Base-by-base conservation (phyloP, 2,329 filamentous ascomycete genomes). In the Pseudogymnoascus sp. region DNA sequence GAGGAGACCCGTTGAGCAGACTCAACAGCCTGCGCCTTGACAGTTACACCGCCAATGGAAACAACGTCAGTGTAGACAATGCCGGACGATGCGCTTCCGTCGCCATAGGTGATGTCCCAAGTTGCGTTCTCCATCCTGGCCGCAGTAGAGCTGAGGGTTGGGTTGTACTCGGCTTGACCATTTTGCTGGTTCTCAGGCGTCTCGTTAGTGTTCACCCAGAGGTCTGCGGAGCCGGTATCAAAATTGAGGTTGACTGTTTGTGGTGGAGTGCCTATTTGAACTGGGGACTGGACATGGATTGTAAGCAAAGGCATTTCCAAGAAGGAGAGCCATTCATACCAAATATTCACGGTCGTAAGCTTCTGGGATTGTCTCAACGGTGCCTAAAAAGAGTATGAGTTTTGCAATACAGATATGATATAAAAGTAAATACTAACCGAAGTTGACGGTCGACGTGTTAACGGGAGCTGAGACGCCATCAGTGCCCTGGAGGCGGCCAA, bases 71-170 rank as follows among this genome's bases (percentile, higher is more conserved):
- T 63, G 36, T 64, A 66, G 3, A 69, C 68, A 4, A 55, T 63
- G 14, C 69, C 69, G 3, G 63, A 63, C 2, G 63, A 72, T 49
- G 64, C 68, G n/a, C 65, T 66, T 8, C 69, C 73, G 74, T 75
- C 74, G 23, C 65, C 67, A 33, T 70, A 70, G 6, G 12, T 28
- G 39, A 70, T 67, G 12, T 61, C 61, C 67, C 68, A 70, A n/a
- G 66, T 66, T 39, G 62, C 60, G 5, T 65, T 66, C 1, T 59
- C 19, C 14, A 68, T 41, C 5, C 58, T 61, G 5, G 49, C 58
- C 25, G 64, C 62, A 22, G 42, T 68, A 4, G 16, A 60, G 5
- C 66, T 68, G 11, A 61, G 62, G 5, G 35, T 61, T 12, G 66
- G 62, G 14, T 64, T 63, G 45, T 66, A 70, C 33, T 68, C 41